Conservation (phyloP, 805 yeast genomes). For the Cyberlindnera meyerae region DNA sequence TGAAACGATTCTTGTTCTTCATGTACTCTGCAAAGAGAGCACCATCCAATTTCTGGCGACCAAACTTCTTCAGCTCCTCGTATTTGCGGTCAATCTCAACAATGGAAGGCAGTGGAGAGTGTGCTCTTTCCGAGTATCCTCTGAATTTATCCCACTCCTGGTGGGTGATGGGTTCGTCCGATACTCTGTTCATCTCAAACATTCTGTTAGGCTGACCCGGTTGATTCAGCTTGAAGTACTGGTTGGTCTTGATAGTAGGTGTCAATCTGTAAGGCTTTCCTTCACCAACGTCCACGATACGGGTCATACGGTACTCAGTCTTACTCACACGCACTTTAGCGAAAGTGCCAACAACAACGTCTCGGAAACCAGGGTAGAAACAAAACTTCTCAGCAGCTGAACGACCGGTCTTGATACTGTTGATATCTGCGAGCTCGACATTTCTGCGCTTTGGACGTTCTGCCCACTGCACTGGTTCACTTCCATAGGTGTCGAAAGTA, state of each 20-base stretch:
- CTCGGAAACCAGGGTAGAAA: slow-evolving; percentile 77
- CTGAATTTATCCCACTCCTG: slow-evolving; percentile 73
- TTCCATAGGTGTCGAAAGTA: slow-evolving; percentile 34
- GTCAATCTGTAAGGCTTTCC: slow-evolving; percentile 49
- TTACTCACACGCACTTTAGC: slow-evolving; percentile 75
- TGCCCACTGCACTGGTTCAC: slow-evolving; percentile 46
- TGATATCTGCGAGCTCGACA: slow-evolving; percentile 60
- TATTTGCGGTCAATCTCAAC: slow-evolving; percentile 63
- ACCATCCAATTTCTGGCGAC: slow-evolving; percentile 61
- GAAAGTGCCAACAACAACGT: slow-evolving; percentile 64
- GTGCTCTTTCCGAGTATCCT: slow-evolving; percentile 54
- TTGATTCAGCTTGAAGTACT: slow-evolving; percentile 70
- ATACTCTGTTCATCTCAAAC: slow-evolving; percentile 73
- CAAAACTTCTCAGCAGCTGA: slow-evolving; percentile 68
- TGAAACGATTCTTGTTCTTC: slow-evolving; percentile 59
- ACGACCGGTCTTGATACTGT: slow-evolving; percentile 73
- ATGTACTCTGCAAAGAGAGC: slow-evolving; percentile 76
- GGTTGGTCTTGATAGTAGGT: slow-evolving; percentile 41
- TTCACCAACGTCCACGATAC: slow-evolving; percentile 58
- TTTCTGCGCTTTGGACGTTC: slow-evolving; percentile 37
- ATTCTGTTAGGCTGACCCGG: slow-evolving; percentile 68
- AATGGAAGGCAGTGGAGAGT: slow-evolving; percentile 52
- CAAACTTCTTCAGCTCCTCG: slow-evolving; percentile 56
- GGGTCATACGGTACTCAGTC: slow-evolving; percentile 78
- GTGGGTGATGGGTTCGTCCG: slow-evolving; percentile 67